Evolutionary conservation across 805 yeast genomes (phyloP).

Genomic region (Zygoascus ofunaensis): DNA sequence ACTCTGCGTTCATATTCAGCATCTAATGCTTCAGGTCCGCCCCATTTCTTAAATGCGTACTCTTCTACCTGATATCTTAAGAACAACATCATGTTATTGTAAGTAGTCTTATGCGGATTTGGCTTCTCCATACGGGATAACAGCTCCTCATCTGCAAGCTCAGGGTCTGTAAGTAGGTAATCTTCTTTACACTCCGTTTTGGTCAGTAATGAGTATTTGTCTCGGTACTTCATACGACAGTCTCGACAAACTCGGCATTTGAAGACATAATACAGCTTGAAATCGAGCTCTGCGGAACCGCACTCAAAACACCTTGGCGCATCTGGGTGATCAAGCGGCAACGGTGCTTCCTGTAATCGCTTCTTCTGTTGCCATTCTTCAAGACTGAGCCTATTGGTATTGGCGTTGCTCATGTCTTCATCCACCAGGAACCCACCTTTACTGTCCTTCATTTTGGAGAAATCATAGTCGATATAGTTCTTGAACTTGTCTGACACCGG

Average conservation of each 20-base stretch:
- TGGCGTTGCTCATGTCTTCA: slow-evolving; percentile 17
- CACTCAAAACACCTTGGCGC: slow-evolving; percentile 87
- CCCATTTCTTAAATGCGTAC: slow-evolving; percentile 91
- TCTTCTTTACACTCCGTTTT: slow-evolving; percentile 94
- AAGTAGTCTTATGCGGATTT: slow-evolving; percentile 86
- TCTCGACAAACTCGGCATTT: slow-evolving; percentile 66
- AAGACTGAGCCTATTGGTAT: slow-evolving; percentile 28
- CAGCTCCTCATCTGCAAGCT: slow-evolving; percentile 58
- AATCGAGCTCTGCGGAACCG: slow-evolving; percentile 69
- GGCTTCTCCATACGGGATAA: slow-evolving; percentile 79
- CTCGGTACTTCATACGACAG: slow-evolving; percentile 67
- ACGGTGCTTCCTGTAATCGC: slow-evolving; percentile 19
- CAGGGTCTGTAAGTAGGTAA: slow-evolving; percentile 89
- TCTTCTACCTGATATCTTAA: slow-evolving; percentile 88
- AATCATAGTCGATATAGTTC: slow-evolving; percentile 40
- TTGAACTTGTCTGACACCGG: slow-evolving; percentile 23
- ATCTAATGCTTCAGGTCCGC: slow-evolving; percentile 78
- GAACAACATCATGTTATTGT: slow-evolving; percentile 86
- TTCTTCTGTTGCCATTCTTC: slow-evolving; percentile 53
- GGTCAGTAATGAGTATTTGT: slow-evolving; percentile 82
- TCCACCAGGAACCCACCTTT: slow-evolving; percentile 68
- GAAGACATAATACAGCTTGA: slow-evolving; percentile 59
- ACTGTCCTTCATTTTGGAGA: slow-evolving; percentile 81
- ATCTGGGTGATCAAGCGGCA: slow-evolving; percentile 42
- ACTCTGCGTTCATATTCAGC: slow-evolving; percentile 87